Percentiles rank a stretch among this genome's conserved stretches.
phyloP scores from a whole-genome alignment of 176 grass and related monocot species.

The Paspalum notatum region DNA sequence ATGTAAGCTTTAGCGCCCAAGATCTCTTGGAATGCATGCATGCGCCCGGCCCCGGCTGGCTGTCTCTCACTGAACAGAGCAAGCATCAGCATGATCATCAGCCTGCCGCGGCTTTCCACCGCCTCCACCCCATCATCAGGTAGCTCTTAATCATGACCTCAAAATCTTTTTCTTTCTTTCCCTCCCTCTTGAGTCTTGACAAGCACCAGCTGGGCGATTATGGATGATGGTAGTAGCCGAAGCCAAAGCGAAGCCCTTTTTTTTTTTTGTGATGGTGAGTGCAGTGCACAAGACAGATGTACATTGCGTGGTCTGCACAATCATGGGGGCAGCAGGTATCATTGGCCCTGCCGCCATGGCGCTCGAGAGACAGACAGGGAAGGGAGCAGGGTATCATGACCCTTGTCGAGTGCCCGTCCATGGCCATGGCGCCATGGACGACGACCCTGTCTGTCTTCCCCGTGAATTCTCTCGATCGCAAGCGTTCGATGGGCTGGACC shows the following conservation, averaged over 20 bases:
- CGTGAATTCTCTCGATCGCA: no score
- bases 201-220: no score
- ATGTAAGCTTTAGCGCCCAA: no score
- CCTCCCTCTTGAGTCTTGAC: background rate
- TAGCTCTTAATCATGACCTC: constrained; percentile 19
- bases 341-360: constrained; percentile 5
- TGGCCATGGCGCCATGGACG: background rate
- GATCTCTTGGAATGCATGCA: no score
- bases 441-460: no score
- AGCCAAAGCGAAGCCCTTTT: background rate
- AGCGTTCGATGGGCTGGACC: no score
- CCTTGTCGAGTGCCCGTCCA: background rate
- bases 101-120: background rate
- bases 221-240: background rate
- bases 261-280: background rate
- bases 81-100: no score
- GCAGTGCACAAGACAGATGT: constrained; percentile 11
- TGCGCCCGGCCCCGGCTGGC: no score
- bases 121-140: background rate
- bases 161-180: background rate
- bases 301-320: background rate
- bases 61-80: no score
- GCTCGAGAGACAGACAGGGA: background rate
- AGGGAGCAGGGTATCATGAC: background rate
- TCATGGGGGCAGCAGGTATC: constrained; percentile 1